phyloP scores from a whole-genome alignment of 2,329 filamentous ascomycete genomes.

The Samsoniella hepiali region DNA sequence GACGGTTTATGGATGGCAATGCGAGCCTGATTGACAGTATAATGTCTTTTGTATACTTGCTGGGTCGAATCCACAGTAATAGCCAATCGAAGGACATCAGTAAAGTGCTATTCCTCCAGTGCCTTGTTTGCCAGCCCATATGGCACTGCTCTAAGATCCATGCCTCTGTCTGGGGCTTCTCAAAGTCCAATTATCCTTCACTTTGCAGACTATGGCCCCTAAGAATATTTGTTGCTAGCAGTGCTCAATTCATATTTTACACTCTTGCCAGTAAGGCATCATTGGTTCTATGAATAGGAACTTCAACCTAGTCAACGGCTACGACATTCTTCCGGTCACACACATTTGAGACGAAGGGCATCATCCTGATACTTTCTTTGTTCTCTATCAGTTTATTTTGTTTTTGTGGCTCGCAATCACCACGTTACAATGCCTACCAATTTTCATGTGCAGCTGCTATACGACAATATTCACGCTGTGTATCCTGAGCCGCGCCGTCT shows the following conservation, averaged over 20 bases:
- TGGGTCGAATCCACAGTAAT: neutral
- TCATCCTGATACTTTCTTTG: neutral
- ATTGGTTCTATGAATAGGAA: neutral
- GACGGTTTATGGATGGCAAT: neutral
- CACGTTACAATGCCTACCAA: neutral
- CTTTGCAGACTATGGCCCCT: neutral
- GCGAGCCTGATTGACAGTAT: neutral
- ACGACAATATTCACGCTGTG: neutral
- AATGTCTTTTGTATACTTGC: neutral
- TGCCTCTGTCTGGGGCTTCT: neutral
- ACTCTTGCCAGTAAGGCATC: neutral
- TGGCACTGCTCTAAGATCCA: neutral
- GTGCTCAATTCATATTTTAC: neutral
- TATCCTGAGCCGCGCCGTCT: neutral
- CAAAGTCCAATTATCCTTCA: neutral
- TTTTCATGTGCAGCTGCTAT: neutral
- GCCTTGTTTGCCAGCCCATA: neutral
- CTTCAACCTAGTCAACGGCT: neutral
- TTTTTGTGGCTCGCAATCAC: neutral
- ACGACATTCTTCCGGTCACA: neutral
- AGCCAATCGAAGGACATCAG: neutral
- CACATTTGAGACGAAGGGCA: neutral
- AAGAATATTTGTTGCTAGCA: neutral
- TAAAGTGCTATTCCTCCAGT: neutral
- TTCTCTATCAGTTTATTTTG: neutral